Base-by-base conservation (phyloP, 2,329 filamentous ascomycete genomes). In the Neofusicoccum umdonicola region DNA sequence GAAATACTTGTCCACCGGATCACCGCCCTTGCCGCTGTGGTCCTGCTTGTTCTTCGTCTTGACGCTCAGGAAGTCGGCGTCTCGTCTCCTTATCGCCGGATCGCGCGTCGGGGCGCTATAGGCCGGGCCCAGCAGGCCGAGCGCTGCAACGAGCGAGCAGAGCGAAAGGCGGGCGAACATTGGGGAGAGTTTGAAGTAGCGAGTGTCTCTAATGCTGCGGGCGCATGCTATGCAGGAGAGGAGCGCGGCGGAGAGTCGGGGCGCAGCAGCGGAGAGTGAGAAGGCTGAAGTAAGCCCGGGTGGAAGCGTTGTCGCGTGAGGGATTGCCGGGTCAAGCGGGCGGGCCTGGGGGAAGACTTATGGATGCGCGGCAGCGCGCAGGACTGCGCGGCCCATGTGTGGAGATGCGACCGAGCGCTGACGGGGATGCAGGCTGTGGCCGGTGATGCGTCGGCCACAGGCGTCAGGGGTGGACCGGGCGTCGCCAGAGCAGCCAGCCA, bases 1-100 rank as follows among this genome's bases (percentile, higher is more conserved):
- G 62, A 77, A 77, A 69, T 75, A 77, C 56, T 69, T 77, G 68
- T 45, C 66, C 34, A 17, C 66, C 56, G 63, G 67, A 66, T 68
- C 67, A 52, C 67, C 64, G 54, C 56, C 54, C 63, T 66, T 68
- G 48, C 63, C 69, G 47, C 70, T 70, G 42, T 68, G 67, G 66
- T 71, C 68, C 45, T 50, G 66, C 3, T 60, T 51, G n/a, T 70
- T 66, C n/a, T 61, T 63, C 8, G 71, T 69, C 57, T 57, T 62
- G 11, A 71, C 63, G 62, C 58, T 66, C 35, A 66, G 35, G 13
- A 70, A 63, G 57, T 69, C 66, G 50, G 58, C 68, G 44, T 67
- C 66, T 48, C 66, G 66, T 63, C 65, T 65, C 63, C 39, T 6
- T 17, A 60, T 13, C 3, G 52, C 47, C 4, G 54, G 45, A 17